These are phyloP conservation scores for Neostapfia colusana DNA, from an alignment of 176 grass and related monocot genomes.

Conservation along the genomic window DNA sequence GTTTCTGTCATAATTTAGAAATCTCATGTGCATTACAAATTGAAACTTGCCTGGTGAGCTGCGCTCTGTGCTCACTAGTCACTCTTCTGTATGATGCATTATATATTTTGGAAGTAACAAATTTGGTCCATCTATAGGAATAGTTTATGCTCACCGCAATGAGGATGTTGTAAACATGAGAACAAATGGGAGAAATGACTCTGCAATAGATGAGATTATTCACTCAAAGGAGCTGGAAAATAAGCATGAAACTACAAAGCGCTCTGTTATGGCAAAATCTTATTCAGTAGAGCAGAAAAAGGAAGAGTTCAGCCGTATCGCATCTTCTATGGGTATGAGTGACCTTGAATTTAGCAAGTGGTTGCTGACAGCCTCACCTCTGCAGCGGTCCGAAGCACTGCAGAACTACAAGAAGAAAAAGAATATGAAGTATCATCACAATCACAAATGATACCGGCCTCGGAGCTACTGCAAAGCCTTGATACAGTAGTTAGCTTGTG, in stretches of 20 bases:
- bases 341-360: conserved; percentile 84
- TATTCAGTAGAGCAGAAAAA: conserved; percentile 54
- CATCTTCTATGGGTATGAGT: conserved; percentile 65
- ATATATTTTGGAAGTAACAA: conserved; percentile 29
- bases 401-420: conserved; percentile 68
- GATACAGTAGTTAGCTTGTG: background rate
- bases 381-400: conserved; percentile 51
- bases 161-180: conserved; percentile 78
- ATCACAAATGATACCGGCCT: conserved; percentile 1
- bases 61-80: background rate
- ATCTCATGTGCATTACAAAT: background rate
- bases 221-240: conserved; percentile 14
- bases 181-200: conserved; percentile 18
- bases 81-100: conserved; percentile 1
- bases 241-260: conserved; percentile 32
- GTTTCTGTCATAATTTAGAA: background rate
- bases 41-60: conserved; percentile 10
- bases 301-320: conserved; percentile 67
- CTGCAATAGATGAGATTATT: conserved; percentile 1
- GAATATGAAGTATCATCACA: conserved; percentile 20
- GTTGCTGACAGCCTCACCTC: conserved; percentile 63
- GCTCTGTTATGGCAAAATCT: conserved; percentile 13
- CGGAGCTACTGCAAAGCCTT: background rate
- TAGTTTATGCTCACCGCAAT: conserved; percentile 90
- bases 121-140: conserved; percentile 48